Conservation (phyloP, 805 yeast genomes). For the Saccharomyces kudriavzevii region DNA sequence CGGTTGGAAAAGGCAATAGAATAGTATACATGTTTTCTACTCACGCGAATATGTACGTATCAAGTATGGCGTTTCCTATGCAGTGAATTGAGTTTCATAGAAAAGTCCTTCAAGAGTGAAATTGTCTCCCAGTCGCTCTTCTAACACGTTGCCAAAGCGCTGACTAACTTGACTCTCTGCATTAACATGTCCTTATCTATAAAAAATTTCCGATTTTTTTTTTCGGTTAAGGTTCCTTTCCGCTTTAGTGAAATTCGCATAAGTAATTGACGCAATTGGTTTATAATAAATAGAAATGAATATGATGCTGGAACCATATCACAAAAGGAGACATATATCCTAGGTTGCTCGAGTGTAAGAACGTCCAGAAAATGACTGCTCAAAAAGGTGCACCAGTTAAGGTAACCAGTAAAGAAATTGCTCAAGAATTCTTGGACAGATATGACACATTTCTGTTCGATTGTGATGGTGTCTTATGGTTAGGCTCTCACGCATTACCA, state of each 20-base stretch:
- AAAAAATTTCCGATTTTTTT: background rate
- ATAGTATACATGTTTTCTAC: background rate
- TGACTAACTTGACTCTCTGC: background rate
- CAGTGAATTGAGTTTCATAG: too few species aligned
- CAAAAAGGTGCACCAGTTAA: conserved; percentile 34
- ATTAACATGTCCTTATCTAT: background rate
- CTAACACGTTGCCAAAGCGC: background rate
- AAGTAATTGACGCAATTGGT: background rate
- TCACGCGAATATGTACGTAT: too few species aligned
- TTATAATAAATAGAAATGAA: background rate
- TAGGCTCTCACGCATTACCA: conserved; percentile 77
- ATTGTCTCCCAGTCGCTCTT: too few species aligned
- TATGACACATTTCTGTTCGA: conserved; percentile 89
- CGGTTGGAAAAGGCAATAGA: background rate
- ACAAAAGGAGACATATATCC: background rate
- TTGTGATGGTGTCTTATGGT: conserved; percentile 97
- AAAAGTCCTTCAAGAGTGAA: too few species aligned
- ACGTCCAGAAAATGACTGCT: background rate
- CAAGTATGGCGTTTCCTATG: too few species aligned
- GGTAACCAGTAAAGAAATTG: conserved; percentile 40
- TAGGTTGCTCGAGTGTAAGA: background rate
- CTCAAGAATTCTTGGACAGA: conserved; percentile 45
- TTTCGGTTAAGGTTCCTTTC: background rate
- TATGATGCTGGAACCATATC: background rate
- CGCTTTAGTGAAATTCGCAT: background rate